These are phyloP conservation scores for Xylogone sp. DNA, from an alignment of 2,329 filamentous ascomycete species.

Conservation along the genomic window DNA sequence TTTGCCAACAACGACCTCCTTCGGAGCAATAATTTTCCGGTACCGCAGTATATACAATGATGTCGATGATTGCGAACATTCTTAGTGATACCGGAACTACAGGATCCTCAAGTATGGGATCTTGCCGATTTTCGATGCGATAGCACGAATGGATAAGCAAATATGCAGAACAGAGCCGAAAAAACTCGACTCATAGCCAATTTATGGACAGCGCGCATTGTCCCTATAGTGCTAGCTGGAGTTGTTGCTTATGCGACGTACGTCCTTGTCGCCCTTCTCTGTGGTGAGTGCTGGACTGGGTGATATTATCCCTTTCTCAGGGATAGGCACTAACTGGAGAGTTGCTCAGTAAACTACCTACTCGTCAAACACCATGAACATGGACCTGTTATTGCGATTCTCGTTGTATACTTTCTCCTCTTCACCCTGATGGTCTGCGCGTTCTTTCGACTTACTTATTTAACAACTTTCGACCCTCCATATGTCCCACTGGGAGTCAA, in stretches of 20 bases:
- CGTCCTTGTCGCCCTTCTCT: slow-evolving; percentile 63
- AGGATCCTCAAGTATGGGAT: no score
- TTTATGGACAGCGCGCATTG: slow-evolving; percentile 37
- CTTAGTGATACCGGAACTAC: no score
- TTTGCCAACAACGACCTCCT: no score
- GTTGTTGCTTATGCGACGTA: slow-evolving; percentile 69
- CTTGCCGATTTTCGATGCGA: no score
- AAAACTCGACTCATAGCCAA: slow-evolving; percentile 34
- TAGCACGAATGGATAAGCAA: slow-evolving; percentile 3
- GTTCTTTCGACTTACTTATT: slow-evolving; percentile 69
- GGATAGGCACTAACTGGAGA: slow-evolving; percentile 3
- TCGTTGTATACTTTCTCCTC: slow-evolving; percentile 70
- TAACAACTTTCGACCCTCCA: slow-evolving; percentile 68
- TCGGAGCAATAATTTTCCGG: no score
- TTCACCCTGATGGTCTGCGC: slow-evolving; percentile 61
- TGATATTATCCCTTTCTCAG: not conserved
- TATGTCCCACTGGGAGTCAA: slow-evolving; percentile 62
- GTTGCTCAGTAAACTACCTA: slow-evolving; percentile 64
- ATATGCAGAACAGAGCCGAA: slow-evolving; percentile 8
- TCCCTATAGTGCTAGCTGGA: slow-evolving; percentile 66
- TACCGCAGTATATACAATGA: no score
- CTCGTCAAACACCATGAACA: slow-evolving; percentile 42
- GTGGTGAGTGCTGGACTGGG: slow-evolving; percentile 53
- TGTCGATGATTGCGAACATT: no score
- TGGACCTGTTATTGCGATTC: slow-evolving; percentile 62